Percentiles rank a stretch among this genome's conserved stretches.
Conservation (phyloP, 83 land plant genomes). For the Thuja plicata region DNA sequence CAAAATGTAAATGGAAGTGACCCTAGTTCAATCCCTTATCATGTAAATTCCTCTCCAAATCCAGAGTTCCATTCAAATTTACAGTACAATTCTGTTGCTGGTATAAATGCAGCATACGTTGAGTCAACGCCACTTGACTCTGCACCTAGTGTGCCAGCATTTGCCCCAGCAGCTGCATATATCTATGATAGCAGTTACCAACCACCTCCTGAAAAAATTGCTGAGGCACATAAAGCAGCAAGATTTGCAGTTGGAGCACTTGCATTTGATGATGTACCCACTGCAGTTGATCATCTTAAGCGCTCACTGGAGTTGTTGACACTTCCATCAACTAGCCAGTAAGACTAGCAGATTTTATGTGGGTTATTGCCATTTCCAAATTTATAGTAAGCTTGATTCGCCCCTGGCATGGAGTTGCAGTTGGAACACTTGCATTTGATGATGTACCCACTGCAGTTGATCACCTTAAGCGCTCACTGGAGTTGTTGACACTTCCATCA, state of each 20-base stretch:
- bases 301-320: slow-evolving; percentile 88
- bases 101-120: slow-evolving; percentile 25
- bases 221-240: slow-evolving; percentile 96
- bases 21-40: slow-evolving; percentile 31
- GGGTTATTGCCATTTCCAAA: background rate
- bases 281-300: slow-evolving; percentile 72
- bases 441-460: slow-evolving; percentile 88
- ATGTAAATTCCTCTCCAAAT: slow-evolving; percentile 23
- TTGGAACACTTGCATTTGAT: slow-evolving; percentile 99
- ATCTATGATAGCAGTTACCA: slow-evolving; percentile 62
- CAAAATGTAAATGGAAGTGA: slow-evolving; percentile 27
- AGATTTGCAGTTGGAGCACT: slow-evolving; percentile 97
- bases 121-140: slow-evolving; percentile 22
- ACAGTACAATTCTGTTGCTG: slow-evolving; percentile 28
- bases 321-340: slow-evolving; percentile 53
- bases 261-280: slow-evolving; percentile 95
- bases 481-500: slow-evolving; percentile 82
- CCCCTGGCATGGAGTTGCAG: too few relatives aligned
- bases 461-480: slow-evolving; percentile 68
- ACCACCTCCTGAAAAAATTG: slow-evolving; percentile 89
- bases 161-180: slow-evolving; percentile 19
- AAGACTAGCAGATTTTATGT: background rate
- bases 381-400: background rate
- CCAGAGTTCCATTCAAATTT: slow-evolving; percentile 26
- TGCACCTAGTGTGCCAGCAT: slow-evolving; percentile 25